These are phyloP conservation scores for Acanthamoeba healyi DNA, from an alignment of 208 protist genomes.

Conservation along the genomic window DNA sequence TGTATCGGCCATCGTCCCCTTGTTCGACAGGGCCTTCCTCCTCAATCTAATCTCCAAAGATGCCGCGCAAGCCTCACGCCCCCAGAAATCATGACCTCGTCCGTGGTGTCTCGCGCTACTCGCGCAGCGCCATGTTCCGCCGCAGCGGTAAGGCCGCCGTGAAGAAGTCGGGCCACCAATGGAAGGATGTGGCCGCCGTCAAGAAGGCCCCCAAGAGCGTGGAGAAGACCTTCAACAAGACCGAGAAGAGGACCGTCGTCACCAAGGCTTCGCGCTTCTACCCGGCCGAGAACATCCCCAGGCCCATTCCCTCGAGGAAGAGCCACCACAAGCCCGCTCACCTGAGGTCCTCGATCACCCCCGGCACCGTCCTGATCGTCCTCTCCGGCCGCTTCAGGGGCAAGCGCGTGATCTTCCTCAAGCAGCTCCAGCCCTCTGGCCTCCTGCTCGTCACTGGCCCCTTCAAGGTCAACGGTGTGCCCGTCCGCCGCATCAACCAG, in stretches of 20 bases:
- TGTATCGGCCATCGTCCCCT: constrained; percentile 13
- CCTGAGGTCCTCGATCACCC: constrained; percentile 89
- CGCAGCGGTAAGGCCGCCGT: constrained; percentile 8
- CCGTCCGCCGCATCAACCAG: constrained; percentile 97
- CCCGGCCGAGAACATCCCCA: constrained; percentile 79
- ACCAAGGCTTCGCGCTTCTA: constrained; percentile 80
- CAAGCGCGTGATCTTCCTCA: constrained; percentile 98
- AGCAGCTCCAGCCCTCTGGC: constrained; percentile 96
- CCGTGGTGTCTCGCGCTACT: not conserved
- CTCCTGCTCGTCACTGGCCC: constrained; percentile 97
- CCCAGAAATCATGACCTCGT: constrained; percentile 28
- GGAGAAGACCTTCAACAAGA: constrained; percentile 74
- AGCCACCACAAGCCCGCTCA: constrained; percentile 79
- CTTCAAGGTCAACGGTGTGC: constrained; percentile 97
- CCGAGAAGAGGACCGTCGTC: not conserved
- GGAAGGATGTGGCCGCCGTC: not conserved
- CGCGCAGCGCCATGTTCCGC: constrained; percentile 53
- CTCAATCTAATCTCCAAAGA: constrained; percentile 16
- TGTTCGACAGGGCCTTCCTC: not conserved
- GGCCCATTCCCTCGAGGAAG: constrained; percentile 78
- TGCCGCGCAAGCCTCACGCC: constrained; percentile 63
- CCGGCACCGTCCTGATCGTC: constrained; percentile 96
- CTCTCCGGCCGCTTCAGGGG: constrained; percentile 97
- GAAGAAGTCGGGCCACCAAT: constrained; percentile 31
- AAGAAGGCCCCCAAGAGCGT: not conserved